Evolutionary conservation across 2,329 filamentous ascomycete genomes (phyloP), one percentile per base, ranked within the genome.

Genomic region (Curvularia verruculosa): DNA sequence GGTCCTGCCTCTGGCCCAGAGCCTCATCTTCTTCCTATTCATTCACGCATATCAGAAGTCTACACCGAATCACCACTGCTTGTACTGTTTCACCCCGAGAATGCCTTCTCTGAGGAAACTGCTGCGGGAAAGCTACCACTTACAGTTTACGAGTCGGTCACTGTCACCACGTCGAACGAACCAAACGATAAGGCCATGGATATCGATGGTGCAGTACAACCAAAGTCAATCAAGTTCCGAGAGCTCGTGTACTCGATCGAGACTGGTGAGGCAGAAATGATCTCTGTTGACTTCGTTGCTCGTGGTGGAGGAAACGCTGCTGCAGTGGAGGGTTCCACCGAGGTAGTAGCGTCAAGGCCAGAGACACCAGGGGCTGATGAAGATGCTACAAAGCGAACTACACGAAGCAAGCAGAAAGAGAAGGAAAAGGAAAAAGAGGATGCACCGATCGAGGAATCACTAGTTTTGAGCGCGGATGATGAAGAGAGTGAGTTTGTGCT

Each of bases 261-360:
- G 78, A 96, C 93, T 0, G 92, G 91, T 9, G 93, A 98, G 75
- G 93, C 93, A 1, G 95, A 99, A 77, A 97, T 97, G 92, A 98
- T 99, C 64, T 90, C 91, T 66, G 91, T 99, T 70, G 92, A 97
- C 76, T 96, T 93, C 64, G 89, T 99, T 19, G 93, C 94, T 0
- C 88, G 89, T 50, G 91, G 90, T 37, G 90, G 90, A 45, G 91
- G 90, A 46, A 94, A 91, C 69, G 93, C 92, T 23, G 87, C 89
- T 10, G 86, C 86, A 29, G 73, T 74, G 1, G 72, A 67, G 68
- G 78, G 71, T 66, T 73, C 57, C 68, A 72, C 56, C 4, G 64
- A 67, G 5, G 45, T 64, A 15, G 52, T 58, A 48, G 52, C 52
- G 21, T 28, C 61, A 8, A 61, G 59, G 26, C 47, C 46, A 6